A percentile compares a stretch with the other conserved stretches of the same genome.
Evolutionary conservation across 495 filamentous ascomycete genomes (phyloP).

Genomic region (Podospora fimiseda): DNA sequence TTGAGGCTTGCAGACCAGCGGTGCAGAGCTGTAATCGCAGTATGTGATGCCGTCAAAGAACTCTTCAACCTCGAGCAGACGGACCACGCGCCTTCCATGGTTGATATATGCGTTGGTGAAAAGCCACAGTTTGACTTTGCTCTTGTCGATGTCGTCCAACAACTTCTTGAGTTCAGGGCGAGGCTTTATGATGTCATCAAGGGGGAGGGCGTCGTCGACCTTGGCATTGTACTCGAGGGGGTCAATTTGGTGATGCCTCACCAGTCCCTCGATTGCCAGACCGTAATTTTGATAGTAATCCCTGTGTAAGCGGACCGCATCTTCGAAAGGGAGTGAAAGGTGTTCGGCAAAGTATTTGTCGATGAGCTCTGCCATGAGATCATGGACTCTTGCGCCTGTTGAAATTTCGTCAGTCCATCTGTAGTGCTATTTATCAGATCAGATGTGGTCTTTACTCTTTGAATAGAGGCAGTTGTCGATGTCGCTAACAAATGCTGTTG

Average conservation of each 20-base stretch:
- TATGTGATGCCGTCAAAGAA: conserved; percentile 89
- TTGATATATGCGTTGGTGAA: conserved; percentile 94
- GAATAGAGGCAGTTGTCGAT: conserved; percentile 93
- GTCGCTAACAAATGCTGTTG: conserved; percentile 53
- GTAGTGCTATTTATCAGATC: not conserved
- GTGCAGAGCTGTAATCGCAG: conserved; percentile 69
- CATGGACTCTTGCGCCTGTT: conserved; percentile 62
- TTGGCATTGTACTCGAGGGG: conserved; percentile 88
- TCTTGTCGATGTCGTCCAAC: conserved; percentile 68
- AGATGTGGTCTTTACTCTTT: conserved; percentile 43
- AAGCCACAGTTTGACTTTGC: conserved; percentile 83
- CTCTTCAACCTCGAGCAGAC: conserved; percentile 73
- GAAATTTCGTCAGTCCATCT: not conserved
- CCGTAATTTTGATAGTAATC: conserved; percentile 96
- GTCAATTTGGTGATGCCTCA: conserved; percentile 91
- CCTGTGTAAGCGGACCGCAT: conserved; percentile 74
- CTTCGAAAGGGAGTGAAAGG: conserved; percentile 61
- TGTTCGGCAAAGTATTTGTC: conserved; percentile 78
- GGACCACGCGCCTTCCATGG: conserved; percentile 77
- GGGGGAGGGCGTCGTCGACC: conserved; percentile 91
- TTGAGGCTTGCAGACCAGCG: conserved; percentile 79
- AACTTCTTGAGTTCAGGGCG: conserved; percentile 67
- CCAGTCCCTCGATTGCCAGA: conserved; percentile 90
- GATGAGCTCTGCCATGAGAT: conserved; percentile 67
- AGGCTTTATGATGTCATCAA: conserved; percentile 74